A percentile compares a stretch with the other conserved stretches of the same genome.
Conservation (phyloP, 257 asterid species). For the Prunella vulgaris region DNA sequence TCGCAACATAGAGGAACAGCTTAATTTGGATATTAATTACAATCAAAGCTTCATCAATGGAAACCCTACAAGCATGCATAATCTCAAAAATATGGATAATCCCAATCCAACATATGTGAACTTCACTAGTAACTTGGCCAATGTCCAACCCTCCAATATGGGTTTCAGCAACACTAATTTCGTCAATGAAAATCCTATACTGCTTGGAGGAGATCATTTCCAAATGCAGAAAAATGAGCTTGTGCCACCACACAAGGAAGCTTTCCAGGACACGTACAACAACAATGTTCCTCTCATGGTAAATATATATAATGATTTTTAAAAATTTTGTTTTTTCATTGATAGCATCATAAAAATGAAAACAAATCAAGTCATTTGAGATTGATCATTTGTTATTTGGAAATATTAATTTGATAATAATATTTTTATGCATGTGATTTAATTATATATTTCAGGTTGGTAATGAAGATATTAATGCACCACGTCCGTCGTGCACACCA, state of each 20-base stretch:
- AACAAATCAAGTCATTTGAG: not conserved
- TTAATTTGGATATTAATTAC: not conserved
- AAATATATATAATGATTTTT: not conserved
- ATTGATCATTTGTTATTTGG: not conserved
- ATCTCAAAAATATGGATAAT: no score
- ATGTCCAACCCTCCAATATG: no score
- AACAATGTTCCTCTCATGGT: slow-evolving; percentile 17
- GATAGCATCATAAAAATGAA: no score
- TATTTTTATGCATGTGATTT: no score
- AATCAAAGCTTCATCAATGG: not conserved
- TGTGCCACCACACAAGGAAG: slow-evolving; percentile 7
- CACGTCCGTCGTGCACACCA: not conserved
- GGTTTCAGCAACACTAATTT: not conserved
- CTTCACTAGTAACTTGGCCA: no score
- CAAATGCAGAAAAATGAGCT: not conserved
- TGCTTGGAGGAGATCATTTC: not conserved
- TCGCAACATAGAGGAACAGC: slow-evolving; percentile 6
- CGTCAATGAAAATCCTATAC: not conserved
- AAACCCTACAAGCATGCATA: not conserved
- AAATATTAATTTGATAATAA: not conserved
- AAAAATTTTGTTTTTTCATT: not conserved
- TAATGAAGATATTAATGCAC: slow-evolving; percentile 10
- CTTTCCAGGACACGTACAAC: not conserved
- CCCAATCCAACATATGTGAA: no score
- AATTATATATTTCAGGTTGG: slow-evolving; percentile 23